Conservation (phyloP, 345 rosid species). For the Boechera stricta region DNA sequence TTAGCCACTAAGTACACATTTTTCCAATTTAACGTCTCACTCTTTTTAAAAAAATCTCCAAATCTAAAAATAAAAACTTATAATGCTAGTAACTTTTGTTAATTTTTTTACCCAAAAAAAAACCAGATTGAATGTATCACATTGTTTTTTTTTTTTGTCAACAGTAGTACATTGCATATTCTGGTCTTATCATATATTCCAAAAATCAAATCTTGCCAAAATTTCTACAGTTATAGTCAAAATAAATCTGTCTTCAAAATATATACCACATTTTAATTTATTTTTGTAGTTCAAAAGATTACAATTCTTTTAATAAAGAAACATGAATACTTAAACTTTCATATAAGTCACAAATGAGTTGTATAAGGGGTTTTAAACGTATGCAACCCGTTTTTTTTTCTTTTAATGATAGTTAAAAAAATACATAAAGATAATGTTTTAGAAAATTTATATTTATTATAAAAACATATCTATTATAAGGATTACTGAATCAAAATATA, state of each 20-base stretch:
- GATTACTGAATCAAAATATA: no score
- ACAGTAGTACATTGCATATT: not conserved
- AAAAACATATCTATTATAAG: no score
- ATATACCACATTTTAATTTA: not conserved
- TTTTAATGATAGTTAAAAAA: not conserved
- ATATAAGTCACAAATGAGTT: not conserved
- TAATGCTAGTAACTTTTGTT: not conserved
- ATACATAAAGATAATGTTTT: not conserved
- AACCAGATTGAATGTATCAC: not conserved
- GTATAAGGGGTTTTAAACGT: not conserved
- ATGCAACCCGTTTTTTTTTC: not conserved
- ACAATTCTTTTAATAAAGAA: not conserved
- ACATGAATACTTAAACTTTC: not conserved
- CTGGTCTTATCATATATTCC: not conserved
- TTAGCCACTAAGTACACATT: not conserved
- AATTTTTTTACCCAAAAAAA: not conserved
- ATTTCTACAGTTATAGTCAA: not conserved
- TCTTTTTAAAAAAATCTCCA: not conserved
- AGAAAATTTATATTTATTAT: not conserved
- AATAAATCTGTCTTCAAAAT: conserved; percentile 3
- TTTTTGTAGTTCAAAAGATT: not conserved
- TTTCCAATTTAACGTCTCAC: not conserved
- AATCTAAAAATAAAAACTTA: not conserved
- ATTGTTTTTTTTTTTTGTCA: not conserved
- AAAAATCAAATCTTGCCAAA: not conserved